Conservation (phyloP, 169 alveolate genomes). For the Perkinsus olseni region DNA sequence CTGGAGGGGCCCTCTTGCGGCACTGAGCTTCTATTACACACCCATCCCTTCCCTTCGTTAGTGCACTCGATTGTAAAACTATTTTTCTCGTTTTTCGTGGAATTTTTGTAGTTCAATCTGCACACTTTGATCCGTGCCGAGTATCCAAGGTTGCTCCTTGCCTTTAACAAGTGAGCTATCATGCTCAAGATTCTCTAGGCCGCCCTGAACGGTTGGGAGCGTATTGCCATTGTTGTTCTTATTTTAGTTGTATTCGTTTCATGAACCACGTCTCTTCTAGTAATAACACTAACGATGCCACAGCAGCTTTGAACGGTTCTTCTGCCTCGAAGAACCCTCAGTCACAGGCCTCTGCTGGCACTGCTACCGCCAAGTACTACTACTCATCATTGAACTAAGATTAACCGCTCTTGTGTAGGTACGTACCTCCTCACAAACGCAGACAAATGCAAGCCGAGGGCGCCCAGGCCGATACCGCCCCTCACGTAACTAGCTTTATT, state of each 20-base stretch:
- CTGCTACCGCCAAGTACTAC: background rate
- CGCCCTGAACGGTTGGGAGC: background rate
- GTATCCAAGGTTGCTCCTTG: too few relatives aligned
- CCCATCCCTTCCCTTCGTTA: background rate
- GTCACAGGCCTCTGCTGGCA: background rate
- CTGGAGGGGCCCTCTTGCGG: background rate
- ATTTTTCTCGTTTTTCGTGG: too few relatives aligned
- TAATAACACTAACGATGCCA: background rate
- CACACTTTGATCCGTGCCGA: too few relatives aligned
- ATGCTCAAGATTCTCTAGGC: too few relatives aligned
- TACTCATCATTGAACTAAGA: background rate
- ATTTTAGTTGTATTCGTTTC: background rate
- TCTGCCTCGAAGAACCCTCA: background rate
- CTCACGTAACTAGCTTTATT: background rate
- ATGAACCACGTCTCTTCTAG: background rate
- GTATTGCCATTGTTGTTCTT: background rate
- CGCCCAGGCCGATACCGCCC: background rate
- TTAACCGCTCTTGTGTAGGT: background rate
- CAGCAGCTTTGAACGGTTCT: constrained; percentile 1
- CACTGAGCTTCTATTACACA: background rate
- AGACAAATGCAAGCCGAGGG: background rate
- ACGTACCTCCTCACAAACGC: background rate
- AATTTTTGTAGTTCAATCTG: too few relatives aligned
- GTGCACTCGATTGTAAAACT: too few relatives aligned
- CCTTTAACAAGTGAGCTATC: too few relatives aligned